A percentile compares a stretch with the other conserved stretches of the same genome.
Conservation (phyloP, 306 rosid species). For the Quercus berberidifolia region DNA sequence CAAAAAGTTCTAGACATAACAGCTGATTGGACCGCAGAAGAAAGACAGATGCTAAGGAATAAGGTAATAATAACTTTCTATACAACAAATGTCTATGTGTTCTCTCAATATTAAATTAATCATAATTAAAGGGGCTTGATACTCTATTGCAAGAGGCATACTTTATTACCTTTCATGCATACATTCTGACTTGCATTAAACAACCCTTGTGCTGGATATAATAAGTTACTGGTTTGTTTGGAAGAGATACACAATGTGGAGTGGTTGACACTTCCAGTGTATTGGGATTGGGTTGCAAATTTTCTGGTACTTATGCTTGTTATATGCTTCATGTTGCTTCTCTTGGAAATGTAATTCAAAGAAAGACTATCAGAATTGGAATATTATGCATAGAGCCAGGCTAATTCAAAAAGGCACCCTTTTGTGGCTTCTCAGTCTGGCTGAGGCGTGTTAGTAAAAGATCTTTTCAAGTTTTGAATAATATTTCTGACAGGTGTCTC, state of each 20-base stretch:
- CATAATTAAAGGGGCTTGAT: neutral
- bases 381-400: neutral
- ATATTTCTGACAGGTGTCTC: neutral
- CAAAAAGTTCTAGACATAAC: conserved; percentile 77
- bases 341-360: too few species aligned
- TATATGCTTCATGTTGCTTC: too few species aligned
- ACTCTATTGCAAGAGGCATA: too few species aligned
- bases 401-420: neutral
- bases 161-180: too few species aligned
- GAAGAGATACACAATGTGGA: too few species aligned
- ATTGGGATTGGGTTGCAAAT: too few species aligned
- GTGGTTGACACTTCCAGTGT: too few species aligned
- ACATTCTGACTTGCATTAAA: too few species aligned
- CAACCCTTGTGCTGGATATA: too few species aligned
- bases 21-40: conserved; percentile 88
- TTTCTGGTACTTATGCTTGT: too few species aligned
- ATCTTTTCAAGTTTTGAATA: neutral
- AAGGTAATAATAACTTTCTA: conserved; percentile 51
- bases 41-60: conserved; percentile 86
- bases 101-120: neutral
- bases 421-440: neutral
- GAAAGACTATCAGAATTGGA: neutral
- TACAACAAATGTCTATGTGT: neutral
- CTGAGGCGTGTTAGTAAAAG: neutral
- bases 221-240: too few species aligned